A percentile compares a stretch with the other conserved stretches of the same genome.
Evolutionary conservation across 441 rosid species (phyloP).

Genomic region (Euphorbia schlechtendalii): DNA sequence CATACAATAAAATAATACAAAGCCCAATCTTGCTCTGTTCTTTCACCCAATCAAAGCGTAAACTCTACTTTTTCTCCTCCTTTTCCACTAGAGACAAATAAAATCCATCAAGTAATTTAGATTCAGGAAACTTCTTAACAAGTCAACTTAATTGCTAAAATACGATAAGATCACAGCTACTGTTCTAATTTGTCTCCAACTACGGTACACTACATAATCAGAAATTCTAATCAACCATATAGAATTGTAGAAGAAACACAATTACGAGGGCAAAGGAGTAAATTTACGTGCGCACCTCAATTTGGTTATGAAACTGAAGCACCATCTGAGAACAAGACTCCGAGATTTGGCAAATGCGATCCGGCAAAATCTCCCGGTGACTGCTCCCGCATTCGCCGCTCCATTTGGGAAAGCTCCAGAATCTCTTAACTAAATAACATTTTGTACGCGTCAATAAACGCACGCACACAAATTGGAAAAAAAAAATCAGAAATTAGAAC

Average conservation of each 20-base stretch:
- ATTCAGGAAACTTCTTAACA: conserved; percentile 21
- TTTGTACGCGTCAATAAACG: not conserved
- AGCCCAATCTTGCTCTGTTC: too few species aligned
- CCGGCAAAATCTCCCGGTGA: conserved; percentile 32
- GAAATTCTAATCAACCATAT: conserved; percentile 7
- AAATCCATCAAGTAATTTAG: conserved; percentile 7
- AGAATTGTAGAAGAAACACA: not conserved
- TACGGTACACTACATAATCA: not conserved
- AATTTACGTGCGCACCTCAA: conserved; percentile 34
- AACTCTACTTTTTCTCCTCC: too few species aligned
- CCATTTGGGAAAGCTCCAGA: conserved; percentile 50
- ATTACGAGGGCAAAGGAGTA: conserved; percentile 10
- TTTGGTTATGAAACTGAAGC: conserved; percentile 50
- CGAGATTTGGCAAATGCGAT: conserved; percentile 45
- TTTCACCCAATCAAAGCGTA: too few species aligned
- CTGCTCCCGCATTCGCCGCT: conserved; percentile 38
- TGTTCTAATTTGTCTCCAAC: not conserved
- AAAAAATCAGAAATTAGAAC: not conserved
- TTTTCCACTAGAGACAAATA: not conserved
- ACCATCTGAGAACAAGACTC: conserved; percentile 66
- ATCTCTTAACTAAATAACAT: conserved; percentile 34
- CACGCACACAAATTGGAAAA: not conserved
- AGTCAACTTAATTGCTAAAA: conserved; percentile 6
- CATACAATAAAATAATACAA: too few species aligned
- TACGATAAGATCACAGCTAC: not conserved